Percentiles rank a stretch among this genome's conserved stretches.
These are phyloP conservation scores for Taiozyma sp. DNA, from an alignment of 1,139 yeast genomes.

Conservation along the genomic window DNA sequence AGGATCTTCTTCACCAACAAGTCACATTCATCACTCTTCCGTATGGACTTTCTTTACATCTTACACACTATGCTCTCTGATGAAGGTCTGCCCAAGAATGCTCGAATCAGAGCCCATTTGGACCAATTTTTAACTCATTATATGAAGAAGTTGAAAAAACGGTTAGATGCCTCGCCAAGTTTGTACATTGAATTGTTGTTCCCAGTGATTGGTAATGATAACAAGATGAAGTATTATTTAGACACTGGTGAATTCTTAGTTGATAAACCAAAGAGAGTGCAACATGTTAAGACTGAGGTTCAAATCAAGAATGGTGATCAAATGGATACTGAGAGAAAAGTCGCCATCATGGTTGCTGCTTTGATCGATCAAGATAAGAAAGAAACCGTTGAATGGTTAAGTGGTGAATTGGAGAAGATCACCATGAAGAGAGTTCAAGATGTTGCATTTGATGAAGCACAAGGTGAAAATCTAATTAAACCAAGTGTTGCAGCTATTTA, in stretches of 20 bases:
- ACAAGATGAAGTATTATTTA: constrained; percentile 35
- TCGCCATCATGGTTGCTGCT: constrained; percentile 44
- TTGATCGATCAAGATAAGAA: constrained; percentile 41
- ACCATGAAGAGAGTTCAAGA: not conserved
- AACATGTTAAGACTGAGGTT: constrained; percentile 10
- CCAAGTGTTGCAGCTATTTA: constrained; percentile 2
- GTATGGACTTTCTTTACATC: constrained; percentile 69
- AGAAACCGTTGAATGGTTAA: constrained; percentile 38
- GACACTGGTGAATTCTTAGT: constrained; percentile 47
- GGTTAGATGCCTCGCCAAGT: constrained; percentile 45
- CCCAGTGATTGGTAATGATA: constrained; percentile 46
- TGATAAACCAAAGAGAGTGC: constrained; percentile 6
- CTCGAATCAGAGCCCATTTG: constrained; percentile 47
- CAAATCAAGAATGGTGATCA: constrained; percentile 20
- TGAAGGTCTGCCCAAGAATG: constrained; percentile 27
- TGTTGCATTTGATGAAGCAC: constrained; percentile 12
- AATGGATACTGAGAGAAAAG: constrained; percentile 36
- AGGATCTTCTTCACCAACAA: constrained; percentile 63
- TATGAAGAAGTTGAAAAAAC: constrained; percentile 55
- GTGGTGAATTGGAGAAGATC: constrained; percentile 32
- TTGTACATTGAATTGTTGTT: constrained; percentile 66
- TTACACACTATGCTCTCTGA: constrained; percentile 41
- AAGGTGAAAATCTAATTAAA: constrained; percentile 1
- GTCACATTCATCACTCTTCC: constrained; percentile 52
- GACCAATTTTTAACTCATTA: constrained; percentile 63